phyloP scores from a whole-genome alignment of 345 rosid species.

The Clarkia xantiana region DNA sequence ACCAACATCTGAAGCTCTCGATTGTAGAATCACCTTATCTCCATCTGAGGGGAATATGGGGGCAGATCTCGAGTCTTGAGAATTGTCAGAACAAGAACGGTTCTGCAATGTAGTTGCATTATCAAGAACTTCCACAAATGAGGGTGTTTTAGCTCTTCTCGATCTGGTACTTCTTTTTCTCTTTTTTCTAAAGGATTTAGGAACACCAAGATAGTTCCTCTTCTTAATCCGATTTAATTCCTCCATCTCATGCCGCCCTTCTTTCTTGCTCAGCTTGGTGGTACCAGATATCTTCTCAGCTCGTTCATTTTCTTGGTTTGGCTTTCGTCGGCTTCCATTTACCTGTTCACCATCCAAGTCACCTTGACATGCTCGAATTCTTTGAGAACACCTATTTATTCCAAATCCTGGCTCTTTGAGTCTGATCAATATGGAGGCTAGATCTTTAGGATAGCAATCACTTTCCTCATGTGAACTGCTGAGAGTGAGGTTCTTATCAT shows the following conservation, averaged over 20 bases:
- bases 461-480: slow-evolving; percentile 15
- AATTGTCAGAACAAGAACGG: neutral
- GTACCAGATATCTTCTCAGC: neutral
- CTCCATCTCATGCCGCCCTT: no score
- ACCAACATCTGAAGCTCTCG: neutral
- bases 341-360: slow-evolving; percentile 17
- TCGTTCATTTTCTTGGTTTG: slow-evolving; percentile 5
- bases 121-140: slow-evolving; percentile 11
- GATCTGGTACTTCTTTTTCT: slow-evolving; percentile 10
- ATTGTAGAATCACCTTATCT: neutral
- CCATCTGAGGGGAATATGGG: neutral
- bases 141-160: slow-evolving; percentile 12
- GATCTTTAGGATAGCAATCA: slow-evolving; percentile 26
- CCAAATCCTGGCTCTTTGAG: slow-evolving; percentile 48
- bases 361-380: slow-evolving; percentile 43
- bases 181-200: slow-evolving; percentile 6
- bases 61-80: neutral
- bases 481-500: slow-evolving; percentile 4
- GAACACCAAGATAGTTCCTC: neutral
- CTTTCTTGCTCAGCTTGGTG: neutral
- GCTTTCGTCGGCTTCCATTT: slow-evolving; percentile 14
- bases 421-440: slow-evolving; percentile 58
- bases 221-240: no score
- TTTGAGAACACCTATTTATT: slow-evolving; percentile 44
- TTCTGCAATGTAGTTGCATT: slow-evolving; percentile 6